These are phyloP conservation scores for Cryptococcus jaspeensis DNA, from an alignment of 1,284 basidiomycete species.

Conservation along the genomic window DNA sequence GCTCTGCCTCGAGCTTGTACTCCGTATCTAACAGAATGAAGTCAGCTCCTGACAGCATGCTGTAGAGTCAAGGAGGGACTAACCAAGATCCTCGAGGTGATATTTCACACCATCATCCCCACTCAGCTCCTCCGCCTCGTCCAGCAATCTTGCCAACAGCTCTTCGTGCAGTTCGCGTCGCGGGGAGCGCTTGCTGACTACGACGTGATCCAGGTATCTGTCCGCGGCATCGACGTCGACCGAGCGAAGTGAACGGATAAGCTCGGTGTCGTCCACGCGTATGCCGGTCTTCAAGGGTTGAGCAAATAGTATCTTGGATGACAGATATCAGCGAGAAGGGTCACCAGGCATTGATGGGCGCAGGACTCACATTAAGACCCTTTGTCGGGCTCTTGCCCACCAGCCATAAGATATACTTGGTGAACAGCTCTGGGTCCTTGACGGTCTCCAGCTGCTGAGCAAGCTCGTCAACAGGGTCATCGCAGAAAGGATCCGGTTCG, in stretches of 20 bases:
- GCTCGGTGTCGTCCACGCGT: constrained; percentile 52
- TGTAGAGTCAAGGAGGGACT: constrained; percentile 9
- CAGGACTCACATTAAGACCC: constrained; percentile 63
- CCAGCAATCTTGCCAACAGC: constrained; percentile 33
- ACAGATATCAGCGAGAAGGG: not conserved
- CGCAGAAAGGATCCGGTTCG: constrained; percentile 64
- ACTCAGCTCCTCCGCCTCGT: constrained; percentile 29
- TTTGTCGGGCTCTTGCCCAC: constrained; percentile 65
- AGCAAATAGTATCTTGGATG: constrained; percentile 54
- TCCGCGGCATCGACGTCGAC: constrained; percentile 58
- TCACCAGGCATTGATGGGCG: no score
- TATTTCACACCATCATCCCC: constrained; percentile 49
- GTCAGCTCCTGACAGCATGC: not conserved
- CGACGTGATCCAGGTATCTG: constrained; percentile 74
- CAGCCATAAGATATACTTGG: constrained; percentile 79
- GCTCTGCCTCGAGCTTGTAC: constrained; percentile 39
- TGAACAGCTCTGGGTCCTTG: constrained; percentile 62
- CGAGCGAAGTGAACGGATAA: constrained; percentile 45
- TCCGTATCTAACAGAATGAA: constrained; percentile 34
- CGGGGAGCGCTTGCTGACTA: constrained; percentile 65
- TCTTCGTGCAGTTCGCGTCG: constrained; percentile 40
- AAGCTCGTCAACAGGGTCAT: constrained; percentile 69
- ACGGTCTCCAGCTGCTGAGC: constrained; percentile 62
- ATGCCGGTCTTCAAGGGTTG: constrained; percentile 55
- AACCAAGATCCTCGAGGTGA: constrained; percentile 50